Conservation (phyloP, 192 early-diverging fungal genomes). For the Linnemannia exigua region DNA sequence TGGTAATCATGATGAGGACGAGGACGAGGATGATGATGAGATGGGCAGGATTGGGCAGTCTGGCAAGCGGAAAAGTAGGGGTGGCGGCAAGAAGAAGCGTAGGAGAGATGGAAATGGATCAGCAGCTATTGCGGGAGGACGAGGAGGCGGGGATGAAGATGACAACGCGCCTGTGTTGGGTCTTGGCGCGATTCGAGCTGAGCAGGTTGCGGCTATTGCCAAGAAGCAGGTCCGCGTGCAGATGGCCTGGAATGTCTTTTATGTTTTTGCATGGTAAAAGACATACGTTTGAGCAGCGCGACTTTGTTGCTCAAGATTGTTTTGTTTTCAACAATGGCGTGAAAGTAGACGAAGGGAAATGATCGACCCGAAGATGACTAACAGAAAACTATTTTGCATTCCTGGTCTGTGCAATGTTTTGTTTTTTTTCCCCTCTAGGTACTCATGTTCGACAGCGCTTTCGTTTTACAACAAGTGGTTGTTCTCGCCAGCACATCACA, state of each 20-base stretch:
- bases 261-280: constrained; percentile 63
- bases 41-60: not conserved
- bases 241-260: constrained; percentile 57
- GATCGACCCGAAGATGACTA: not conserved
- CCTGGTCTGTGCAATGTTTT: constrained; percentile 12
- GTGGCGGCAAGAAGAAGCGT: not conserved
- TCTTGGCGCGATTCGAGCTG: constrained; percentile 20
- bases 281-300: not conserved
- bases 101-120: not conserved
- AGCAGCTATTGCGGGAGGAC: not conserved
- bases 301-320: not conserved
- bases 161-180: not conserved
- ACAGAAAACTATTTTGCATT: constrained; percentile 61
- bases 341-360: not conserved
- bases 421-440: constrained; percentile 52
- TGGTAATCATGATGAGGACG: not conserved
- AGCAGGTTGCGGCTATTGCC: constrained; percentile 31
- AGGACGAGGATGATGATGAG: not conserved
- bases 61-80: constrained; percentile 3
- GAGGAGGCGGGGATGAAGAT: too few species aligned
- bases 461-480: constrained; percentile 97
- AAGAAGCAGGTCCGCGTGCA: constrained; percentile 33
- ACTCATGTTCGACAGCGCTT: constrained; percentile 70
- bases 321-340: not conserved
- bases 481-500: constrained; percentile 83